Base-by-base conservation (phyloP, 208 protist species). In the Zelonia costaricensis region DNA sequence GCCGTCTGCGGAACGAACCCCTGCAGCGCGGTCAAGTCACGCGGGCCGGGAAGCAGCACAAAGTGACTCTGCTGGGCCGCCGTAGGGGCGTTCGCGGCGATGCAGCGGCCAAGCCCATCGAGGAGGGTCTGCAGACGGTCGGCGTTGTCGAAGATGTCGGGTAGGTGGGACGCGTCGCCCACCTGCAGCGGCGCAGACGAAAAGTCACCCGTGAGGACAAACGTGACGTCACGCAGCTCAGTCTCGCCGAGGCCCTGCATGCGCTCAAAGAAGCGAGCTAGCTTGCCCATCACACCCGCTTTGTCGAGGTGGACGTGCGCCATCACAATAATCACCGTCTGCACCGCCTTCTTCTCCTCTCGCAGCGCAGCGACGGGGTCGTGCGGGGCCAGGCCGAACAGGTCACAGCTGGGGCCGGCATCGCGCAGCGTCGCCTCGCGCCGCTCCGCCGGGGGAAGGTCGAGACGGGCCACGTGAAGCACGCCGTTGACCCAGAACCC, bases 151-250 rank as follows among this genome's bases (percentile, higher is more conserved):
- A 90, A 82, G 10, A 78, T 68, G 42, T 91, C 78, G 39, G 78
- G 77, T 57, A 96, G 61, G 59, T 96, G 91, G 15, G 82, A 90
- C 23, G 80, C 83, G 57, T 93, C 91, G 27, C 80, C 86, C 61
- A 86, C 86, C 36, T 62, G 74, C 54, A 92, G 55, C n/a, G 91
- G 74, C 13, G 55, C 53, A 8, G 85, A 89, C 20, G 65, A 84
- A 65, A 96, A 94, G 48, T 91, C 78, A 0, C 91, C 91, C 0
- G 86, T 76, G 47, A 96, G 69, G 15, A 94, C 77, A 63, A 96
- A 78, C 1, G 87, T 93, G 18, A 86, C 92, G 35, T 91, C 80
- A 4, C 74, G 65, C 49, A 96, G 66, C 68, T 93, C 91, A 51
- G 47, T 49, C 55, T 93, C 86, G 25, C 80, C 74, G 25, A 89